Evolutionary conservation across 2,329 filamentous ascomycete species (phyloP).

Genomic region (Aspergillus japonicus): DNA sequence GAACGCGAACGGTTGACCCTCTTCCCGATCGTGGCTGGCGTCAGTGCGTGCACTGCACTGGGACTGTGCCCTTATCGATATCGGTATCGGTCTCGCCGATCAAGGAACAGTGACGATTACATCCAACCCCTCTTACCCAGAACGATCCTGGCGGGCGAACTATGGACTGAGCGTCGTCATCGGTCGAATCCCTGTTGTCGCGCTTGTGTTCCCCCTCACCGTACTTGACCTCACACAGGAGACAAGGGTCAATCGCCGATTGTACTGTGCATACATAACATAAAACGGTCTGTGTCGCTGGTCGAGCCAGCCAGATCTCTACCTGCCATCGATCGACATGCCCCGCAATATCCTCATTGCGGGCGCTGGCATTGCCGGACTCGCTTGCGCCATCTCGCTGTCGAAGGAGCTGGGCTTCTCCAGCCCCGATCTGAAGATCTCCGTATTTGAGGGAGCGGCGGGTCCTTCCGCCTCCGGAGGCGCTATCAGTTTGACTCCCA

Average conservation of each 20-base stretch:
- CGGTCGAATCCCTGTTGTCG: neutral
- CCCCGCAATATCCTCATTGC: slow-evolving; percentile 22
- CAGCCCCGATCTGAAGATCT: slow-evolving; percentile 21
- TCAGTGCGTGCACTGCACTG: neutral
- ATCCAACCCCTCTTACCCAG: neutral
- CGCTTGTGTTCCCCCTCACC: neutral
- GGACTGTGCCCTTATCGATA: neutral
- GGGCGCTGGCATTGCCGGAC: slow-evolving; percentile 24
- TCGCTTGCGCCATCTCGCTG: slow-evolving; percentile 21
- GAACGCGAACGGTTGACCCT: neutral
- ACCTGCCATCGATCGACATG: slow-evolving; percentile 1
- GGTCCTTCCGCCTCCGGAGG: slow-evolving; percentile 34
- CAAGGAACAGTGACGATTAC: neutral
- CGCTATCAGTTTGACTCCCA: slow-evolving; percentile 38
- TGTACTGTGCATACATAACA: neutral
- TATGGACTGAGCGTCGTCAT: neutral
- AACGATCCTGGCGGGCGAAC: neutral
- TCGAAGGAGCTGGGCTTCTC: slow-evolving; percentile 18
- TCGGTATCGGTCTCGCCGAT: neutral
- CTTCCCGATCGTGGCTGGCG: neutral
- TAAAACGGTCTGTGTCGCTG: neutral
- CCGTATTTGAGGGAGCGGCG: slow-evolving; percentile 30
- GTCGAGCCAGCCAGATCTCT: neutral
- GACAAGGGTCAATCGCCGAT: neutral
- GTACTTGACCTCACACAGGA: neutral